phyloP scores from a whole-genome alignment of 1,139 yeast species.

The Taiozyma sp. region DNA sequence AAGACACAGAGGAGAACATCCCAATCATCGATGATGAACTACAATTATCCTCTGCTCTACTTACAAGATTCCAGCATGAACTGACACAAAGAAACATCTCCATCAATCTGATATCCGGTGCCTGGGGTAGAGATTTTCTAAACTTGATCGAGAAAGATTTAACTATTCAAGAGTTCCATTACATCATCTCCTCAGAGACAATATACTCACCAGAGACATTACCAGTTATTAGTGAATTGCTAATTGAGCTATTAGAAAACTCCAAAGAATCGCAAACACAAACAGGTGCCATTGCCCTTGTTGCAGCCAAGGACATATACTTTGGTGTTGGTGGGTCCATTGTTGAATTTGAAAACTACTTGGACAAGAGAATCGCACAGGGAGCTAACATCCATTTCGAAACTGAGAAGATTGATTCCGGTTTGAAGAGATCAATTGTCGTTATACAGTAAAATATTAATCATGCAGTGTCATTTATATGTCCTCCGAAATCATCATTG shows the following conservation, averaged over 20 bases:
- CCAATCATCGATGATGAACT: constrained; percentile 55
- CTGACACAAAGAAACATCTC: constrained; percentile 36
- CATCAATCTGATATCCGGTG: constrained; percentile 65
- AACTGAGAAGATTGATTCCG: constrained; percentile 29
- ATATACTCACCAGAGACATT: constrained; percentile 76
- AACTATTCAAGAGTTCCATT: constrained; percentile 25
- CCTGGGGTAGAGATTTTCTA: constrained; percentile 73
- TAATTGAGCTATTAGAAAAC: constrained; percentile 33
- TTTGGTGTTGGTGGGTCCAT: constrained; percentile 98
- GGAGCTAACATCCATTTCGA: constrained; percentile 16
- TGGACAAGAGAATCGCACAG: constrained; percentile 21
- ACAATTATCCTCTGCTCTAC: constrained; percentile 46
- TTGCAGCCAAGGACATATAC: constrained; percentile 90
- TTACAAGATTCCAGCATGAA: constrained; percentile 40
- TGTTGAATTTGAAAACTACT: constrained; percentile 55
- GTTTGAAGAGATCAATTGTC: constrained; percentile 33
- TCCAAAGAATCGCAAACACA: constrained; percentile 5
- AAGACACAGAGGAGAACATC: constrained; percentile 30
- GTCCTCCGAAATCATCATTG: too few relatives aligned
- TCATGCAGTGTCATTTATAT: too few relatives aligned
- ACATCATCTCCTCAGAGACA: constrained; percentile 81
- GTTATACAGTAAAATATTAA: constrained; percentile 6
- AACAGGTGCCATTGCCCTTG: constrained; percentile 21
- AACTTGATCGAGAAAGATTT: constrained; percentile 28
- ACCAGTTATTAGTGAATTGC: constrained; percentile 63